Evolutionary conservation across 2,329 filamentous ascomycete genomes (phyloP), one percentile per base, ranked within the genome.

Genomic region (Leptographium procerum): DNA sequence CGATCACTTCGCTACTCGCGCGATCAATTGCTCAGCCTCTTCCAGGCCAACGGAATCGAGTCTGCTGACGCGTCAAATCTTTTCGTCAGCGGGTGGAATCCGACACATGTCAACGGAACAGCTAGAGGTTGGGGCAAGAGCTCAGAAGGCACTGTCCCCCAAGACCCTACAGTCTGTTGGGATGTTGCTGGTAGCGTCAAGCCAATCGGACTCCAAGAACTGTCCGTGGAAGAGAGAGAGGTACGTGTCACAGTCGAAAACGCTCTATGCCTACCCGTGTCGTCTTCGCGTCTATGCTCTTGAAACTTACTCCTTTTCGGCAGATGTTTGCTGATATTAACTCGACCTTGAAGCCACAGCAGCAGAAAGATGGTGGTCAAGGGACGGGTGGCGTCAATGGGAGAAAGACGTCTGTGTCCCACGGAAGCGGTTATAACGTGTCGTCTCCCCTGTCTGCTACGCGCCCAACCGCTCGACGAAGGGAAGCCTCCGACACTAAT

Each of bases 131-230:
- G 90, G 90, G 88, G 88, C 56, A 90, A 91, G 70, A 80, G 78
- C 64, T 81, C 82, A 60, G 91, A 96, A 63, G 81, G 80, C 60
- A 87, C 90, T 62, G 77, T 80, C 62, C 85, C 85, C 60, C 83
- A 88, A 67, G 91, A 92, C 51, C 89, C 91, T n/a, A 90, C 94
- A 62, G 83, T 92, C 48, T 97, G 91, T 71, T 99, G 92, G 94
- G 89, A 95, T 68, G 73, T 81, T 60, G 79, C 80, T 60, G 90
- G 88, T 28, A 79, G 80, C 57, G 78, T 84, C 51, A 80, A 82
- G 63, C 90, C 91, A 8, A 76, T 96, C 63, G 84, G 84, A 33
- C 70, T 96, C 63, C 78, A 83, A 61, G 84, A 88, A 50, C 84
- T 95, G 82, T 77, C 80, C 1, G 62, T 72, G 6, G 79, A 83